Base-by-base conservation (phyloP, 2,329 filamentous ascomycete genomes). In the Lachnellula arida region DNA sequence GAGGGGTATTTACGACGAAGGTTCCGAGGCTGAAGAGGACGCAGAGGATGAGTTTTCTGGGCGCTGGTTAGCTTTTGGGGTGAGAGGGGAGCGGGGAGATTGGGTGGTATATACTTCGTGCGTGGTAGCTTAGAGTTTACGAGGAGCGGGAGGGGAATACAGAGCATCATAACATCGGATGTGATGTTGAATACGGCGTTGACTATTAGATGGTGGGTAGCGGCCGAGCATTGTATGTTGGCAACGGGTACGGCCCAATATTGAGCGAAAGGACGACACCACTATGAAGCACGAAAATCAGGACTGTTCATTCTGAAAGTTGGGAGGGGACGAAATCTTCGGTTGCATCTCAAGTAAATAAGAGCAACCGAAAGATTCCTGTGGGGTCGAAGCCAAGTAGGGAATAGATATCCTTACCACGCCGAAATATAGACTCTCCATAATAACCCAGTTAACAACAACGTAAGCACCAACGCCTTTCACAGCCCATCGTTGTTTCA, bases 181-280 rank as follows among this genome's bases (percentile, higher is more conserved):
- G 78, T 77, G 49, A 85, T 78, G 61, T 86, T 86, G 65, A 86
- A 77, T 4, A 76, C 73, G 1, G 79, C 77, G 56, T 85, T 82
- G 15, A 79, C 78, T 50, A 84, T 82, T 11, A 82, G 74, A 62
- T 84, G 84, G 63, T 82, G 73, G 15, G 77, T 73, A 2, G 79
- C 76, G 0, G 81, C 78, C 1, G 80, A 79, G 64, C 81, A 85
- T 73, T 85, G 81, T 1, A 72, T 71, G 60, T 78, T 77, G 2
- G 74, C 66, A 1, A 77, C 74, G 0, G 81, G 81, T 8, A 85
- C 77, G 12, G 76, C 76, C 81, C 81, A 85, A 59, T 84, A 85
- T 23, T 80, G 72, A 47, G 58, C 65, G 55, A 85, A 82, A 0
- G 81, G 82, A 12, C 74, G 69, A 60, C 82, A 85, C 75, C 81